Evolutionary conservation across 768 basidiomycete genomes (phyloP), one percentile per base, ranked within the genome.

Genomic region (Dictyophora rubrovolvata): DNA sequence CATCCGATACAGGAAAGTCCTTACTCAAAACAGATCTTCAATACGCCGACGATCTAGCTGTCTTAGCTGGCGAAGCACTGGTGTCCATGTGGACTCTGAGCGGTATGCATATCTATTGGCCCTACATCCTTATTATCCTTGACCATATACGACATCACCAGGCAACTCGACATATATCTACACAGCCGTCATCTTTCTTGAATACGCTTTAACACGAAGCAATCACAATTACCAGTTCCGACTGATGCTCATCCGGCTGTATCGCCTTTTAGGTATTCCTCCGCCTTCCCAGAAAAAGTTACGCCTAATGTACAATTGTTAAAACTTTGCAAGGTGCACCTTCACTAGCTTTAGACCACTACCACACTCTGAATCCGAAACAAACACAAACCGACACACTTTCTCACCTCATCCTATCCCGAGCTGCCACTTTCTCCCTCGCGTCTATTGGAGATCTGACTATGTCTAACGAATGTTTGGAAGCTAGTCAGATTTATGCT

Each of bases 361-460:
- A 91, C 68, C 82, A 83, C 28, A 72, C 75, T 21, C 77, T 94
- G 74, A 82, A 84, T 61, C 75, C 89, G 62, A 93, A 93, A 68
- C 87, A 90, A 65, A 79, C 94, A 21, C 92, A 95, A 68, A 80
- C 86, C 59, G 93, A 96, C 66, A 95, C 93, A 0, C 75, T 96
- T 8, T 90, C 89, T 1, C 89, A 95, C 67, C 79, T 90, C 56
- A 71, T 93, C 54, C 78, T 93, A 47, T 82, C 87, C 18, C 81
- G 92, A 20, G 80, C 85, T 11, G 81, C 84, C 20, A 87, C 84
- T 0, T 94, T 91, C 74, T 90, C 89, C 2, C 72, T 87, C 42
- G 84, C 87, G 48, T 76, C 86, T 4, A 79, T 74, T 14, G 90
- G 90, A 8, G 90, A 93, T 65, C 69, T 93, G 28, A 86, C 88